Percentiles rank a stretch among this genome's conserved stretches.
Conservation (phyloP, 108 stramenopile genomes). For the Cyclostephanos invisitatus region DNA sequence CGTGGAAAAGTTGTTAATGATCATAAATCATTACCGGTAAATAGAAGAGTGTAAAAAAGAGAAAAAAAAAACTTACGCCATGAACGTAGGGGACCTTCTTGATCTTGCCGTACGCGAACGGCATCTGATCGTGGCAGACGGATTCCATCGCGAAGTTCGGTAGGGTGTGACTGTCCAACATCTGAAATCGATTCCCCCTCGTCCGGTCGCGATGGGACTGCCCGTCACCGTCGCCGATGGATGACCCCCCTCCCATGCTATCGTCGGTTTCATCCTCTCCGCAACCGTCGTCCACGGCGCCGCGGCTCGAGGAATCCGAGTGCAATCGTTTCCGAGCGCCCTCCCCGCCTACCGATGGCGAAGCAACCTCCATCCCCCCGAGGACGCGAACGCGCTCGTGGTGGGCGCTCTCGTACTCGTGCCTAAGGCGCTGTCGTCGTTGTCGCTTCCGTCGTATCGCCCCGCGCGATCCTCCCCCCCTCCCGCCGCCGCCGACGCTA, state of each 20-base stretch:
- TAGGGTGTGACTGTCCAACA: conserved; percentile 40
- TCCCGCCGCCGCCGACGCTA: not conserved
- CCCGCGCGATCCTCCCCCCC: not conserved
- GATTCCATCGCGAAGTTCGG: conserved; percentile 60
- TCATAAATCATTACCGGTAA: not conserved
- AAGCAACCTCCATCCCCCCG: not conserved
- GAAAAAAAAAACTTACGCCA: conserved; percentile 34
- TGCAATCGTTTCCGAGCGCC: conserved; percentile 9
- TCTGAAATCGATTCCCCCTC: conserved; percentile 2
- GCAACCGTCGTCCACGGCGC: not conserved
- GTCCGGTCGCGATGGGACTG: conserved; percentile 9
- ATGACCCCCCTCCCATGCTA: conserved; percentile 8
- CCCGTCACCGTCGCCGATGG: conserved; percentile 19
- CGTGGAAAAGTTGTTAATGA: not conserved
- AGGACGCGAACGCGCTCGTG: conserved; percentile 50
- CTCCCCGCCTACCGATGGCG: conserved; percentile 2
- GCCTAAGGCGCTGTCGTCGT: conserved; percentile 12
- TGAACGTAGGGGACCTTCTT: conserved; percentile 78
- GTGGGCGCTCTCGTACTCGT: conserved; percentile 37
- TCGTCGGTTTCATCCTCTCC: conserved; percentile 12
- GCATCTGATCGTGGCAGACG: conserved; percentile 69
- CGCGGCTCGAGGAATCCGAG: conserved; percentile 5
- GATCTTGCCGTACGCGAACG: conserved; percentile 59
- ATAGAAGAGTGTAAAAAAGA: not conserved
- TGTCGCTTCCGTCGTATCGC: conserved; percentile 30